A percentile compares a stretch with the other conserved stretches of the same genome.
phyloP scores from a whole-genome alignment of 352 stramenopile genomes.

The Hyaloperonospora brassicae region DNA sequence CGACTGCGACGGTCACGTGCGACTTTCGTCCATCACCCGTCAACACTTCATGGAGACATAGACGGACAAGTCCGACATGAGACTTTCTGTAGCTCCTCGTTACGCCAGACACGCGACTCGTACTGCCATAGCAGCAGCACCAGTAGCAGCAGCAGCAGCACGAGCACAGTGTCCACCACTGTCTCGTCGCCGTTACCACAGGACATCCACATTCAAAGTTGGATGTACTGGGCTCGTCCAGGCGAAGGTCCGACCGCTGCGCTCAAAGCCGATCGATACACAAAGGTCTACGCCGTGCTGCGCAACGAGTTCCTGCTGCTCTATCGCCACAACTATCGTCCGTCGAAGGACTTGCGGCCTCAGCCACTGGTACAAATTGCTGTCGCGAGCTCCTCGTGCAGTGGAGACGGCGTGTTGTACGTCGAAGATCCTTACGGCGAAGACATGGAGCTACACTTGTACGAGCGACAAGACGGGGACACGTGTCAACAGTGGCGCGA shows the following conservation, averaged over 20 bases:
- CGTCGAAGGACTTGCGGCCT: slow-evolving; percentile 29
- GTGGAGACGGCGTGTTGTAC: slow-evolving; percentile 36
- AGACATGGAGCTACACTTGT: slow-evolving; percentile 67
- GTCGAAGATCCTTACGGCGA: slow-evolving; percentile 56
- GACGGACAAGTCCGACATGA: slow-evolving; percentile 7
- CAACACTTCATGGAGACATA: slow-evolving; percentile 5
- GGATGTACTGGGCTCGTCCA: slow-evolving; percentile 67
- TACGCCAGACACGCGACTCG: slow-evolving; percentile 20
- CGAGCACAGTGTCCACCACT: background rate
- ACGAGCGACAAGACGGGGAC: slow-evolving; percentile 41
- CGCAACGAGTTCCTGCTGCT: slow-evolving; percentile 65
- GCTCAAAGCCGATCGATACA: slow-evolving; percentile 39
- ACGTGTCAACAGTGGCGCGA: slow-evolving; percentile 30
- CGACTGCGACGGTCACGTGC: slow-evolving; percentile 17
- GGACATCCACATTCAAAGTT: slow-evolving; percentile 38
- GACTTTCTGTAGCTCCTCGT: slow-evolving; percentile 19
- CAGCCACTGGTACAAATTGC: slow-evolving; percentile 57
- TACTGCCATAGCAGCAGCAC: slow-evolving; percentile 21
- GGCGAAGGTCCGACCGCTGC: slow-evolving; percentile 9
- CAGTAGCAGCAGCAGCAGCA: too few species aligned
- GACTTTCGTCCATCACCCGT: slow-evolving; percentile 14
- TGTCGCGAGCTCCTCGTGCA: slow-evolving; percentile 40
- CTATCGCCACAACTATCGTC: slow-evolving; percentile 40
- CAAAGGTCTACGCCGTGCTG: slow-evolving; percentile 63
- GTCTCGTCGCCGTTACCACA: slow-evolving; percentile 31